A percentile compares a stretch with the other conserved stretches of the same genome.
Conservation (phyloP, 1,139 yeast species). For the Candida sp. region DNA sequence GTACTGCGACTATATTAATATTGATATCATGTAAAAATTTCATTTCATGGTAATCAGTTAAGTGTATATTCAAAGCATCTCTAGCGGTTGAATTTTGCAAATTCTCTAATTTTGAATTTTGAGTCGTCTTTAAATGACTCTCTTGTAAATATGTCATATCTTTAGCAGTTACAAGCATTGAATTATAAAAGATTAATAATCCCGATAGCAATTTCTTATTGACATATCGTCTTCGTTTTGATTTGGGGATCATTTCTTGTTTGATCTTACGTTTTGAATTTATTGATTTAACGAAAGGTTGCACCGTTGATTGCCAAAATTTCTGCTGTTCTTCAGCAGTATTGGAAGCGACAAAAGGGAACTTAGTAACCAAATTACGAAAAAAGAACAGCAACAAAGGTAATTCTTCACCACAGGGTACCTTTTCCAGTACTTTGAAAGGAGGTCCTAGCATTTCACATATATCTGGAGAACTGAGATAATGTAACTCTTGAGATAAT, state of each 20-base stretch:
- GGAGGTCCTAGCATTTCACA: conserved; percentile 73
- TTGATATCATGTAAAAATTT: conserved; percentile 55
- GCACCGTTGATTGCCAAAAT: conserved; percentile 80
- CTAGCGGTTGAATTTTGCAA: conserved; percentile 17
- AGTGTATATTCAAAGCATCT: conserved; percentile 14
- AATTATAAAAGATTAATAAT: conserved; percentile 65
- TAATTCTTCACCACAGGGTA: conserved; percentile 28
- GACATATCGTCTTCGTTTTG: conserved; percentile 63
- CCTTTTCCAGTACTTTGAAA: conserved; percentile 30
- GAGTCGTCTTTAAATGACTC: conserved; percentile 47
- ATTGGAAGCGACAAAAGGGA: conserved; percentile 67
- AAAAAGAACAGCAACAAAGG: conserved; percentile 73
- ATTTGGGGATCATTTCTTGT: conserved; percentile 69
- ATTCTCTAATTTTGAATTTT: conserved; percentile 49
- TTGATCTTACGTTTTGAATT: conserved; percentile 65
- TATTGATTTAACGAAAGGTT: conserved; percentile 75
- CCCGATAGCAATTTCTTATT: conserved; percentile 59
- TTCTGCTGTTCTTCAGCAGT: conserved; percentile 43
- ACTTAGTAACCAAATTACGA: conserved; percentile 54
- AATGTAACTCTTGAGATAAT: conserved; percentile 57
- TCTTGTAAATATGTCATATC: conserved; percentile 51
- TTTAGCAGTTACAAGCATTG: conserved; percentile 64
- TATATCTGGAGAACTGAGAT: conserved; percentile 55
- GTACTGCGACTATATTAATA: conserved; percentile 66
- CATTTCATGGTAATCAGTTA: conserved; percentile 33